A percentile compares a stretch with the other conserved stretches of the same genome.
These are phyloP conservation scores for Beauveria pseudobassiana DNA, from an alignment of 2,329 filamentous ascomycete species.

Conservation along the genomic window DNA sequence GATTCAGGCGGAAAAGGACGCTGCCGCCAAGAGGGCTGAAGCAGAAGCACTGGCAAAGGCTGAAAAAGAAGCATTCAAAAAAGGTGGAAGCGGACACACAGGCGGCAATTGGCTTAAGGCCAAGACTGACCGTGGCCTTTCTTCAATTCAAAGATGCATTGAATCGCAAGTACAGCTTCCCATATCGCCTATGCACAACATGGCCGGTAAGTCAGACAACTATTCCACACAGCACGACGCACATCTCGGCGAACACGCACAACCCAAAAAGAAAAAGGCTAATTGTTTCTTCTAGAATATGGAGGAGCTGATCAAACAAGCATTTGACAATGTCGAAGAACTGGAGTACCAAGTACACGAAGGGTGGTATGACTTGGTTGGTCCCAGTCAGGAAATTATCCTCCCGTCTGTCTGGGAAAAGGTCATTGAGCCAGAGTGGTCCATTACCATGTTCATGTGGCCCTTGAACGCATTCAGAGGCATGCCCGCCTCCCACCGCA, in stretches of 20 bases:
- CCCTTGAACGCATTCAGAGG: conserved; percentile 32
- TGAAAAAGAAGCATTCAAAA: conserved; percentile 33
- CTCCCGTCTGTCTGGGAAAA: conserved; percentile 73
- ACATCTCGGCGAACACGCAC: neutral
- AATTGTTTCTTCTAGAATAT: conserved; percentile 53
- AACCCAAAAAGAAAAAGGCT: neutral
- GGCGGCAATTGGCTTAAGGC: conserved; percentile 38
- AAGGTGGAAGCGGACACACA: conserved; percentile 46
- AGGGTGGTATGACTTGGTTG: conserved; percentile 73
- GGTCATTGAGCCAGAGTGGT: conserved; percentile 64
- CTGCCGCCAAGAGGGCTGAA: conserved; percentile 24
- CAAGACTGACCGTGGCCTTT: conserved; percentile 51
- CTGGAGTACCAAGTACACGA: conserved; percentile 70
- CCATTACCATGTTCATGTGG: conserved; percentile 52
- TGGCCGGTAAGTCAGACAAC: conserved; percentile 58
- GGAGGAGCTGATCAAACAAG: conserved; percentile 80
- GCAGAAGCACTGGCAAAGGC: conserved; percentile 28
- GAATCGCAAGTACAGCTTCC: conserved; percentile 86
- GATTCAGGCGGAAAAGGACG: conserved; percentile 11
- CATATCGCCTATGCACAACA: conserved; percentile 75
- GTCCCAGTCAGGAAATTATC: conserved; percentile 75
- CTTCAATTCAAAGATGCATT: conserved; percentile 90
- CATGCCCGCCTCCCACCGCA: neutral
- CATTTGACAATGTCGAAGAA: conserved; percentile 70
- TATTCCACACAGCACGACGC: neutral